Evolutionary conservation across 2,329 filamentous ascomycete genomes (phyloP).

Genomic region (Penicillium capsulatum): DNA sequence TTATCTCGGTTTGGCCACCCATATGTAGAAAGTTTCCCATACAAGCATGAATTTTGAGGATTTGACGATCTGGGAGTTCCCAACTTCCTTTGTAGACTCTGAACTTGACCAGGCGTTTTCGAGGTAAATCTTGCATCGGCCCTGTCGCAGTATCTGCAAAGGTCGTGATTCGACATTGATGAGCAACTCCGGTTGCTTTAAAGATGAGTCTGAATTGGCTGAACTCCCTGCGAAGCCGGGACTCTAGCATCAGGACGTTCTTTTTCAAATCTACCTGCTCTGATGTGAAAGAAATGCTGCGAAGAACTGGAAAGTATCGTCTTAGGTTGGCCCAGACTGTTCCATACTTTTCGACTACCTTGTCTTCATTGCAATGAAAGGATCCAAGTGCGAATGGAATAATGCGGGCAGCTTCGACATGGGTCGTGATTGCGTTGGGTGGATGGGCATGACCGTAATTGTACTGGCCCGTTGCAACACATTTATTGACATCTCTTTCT

Average conservation of each 20-base stretch:
- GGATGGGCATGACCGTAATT: conserved; percentile 6
- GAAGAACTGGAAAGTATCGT: conserved; percentile 19
- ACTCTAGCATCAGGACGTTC: conserved; percentile 18
- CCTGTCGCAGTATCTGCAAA: conserved; percentile 9
- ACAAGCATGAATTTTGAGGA: conserved; percentile 19
- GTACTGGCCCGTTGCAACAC: conserved; percentile 12
- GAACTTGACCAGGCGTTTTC: conserved; percentile 14
- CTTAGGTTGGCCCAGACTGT: conserved; percentile 17
- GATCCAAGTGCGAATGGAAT: conserved; percentile 16
- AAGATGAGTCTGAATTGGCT: conserved; percentile 15
- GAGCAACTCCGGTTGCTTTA: conserved; percentile 9
- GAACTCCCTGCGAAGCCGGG: conserved; percentile 13
- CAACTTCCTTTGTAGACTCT: conserved; percentile 12
- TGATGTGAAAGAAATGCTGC: conserved; percentile 9
- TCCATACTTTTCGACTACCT: conserved; percentile 8
- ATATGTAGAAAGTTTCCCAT: conserved; percentile 20
- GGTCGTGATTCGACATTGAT: conserved; percentile 18
- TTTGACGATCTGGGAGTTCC: conserved; percentile 13
- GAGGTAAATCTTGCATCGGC: conserved; percentile 9
- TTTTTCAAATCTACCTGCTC: conserved; percentile 15
- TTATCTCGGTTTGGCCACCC: conserved; percentile 16
- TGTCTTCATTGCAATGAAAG: conserved; percentile 6
- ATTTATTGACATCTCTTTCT: conserved; percentile 18
- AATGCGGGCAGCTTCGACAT: conserved; percentile 17
- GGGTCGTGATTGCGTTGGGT: conserved; percentile 5